phyloP scores from a whole-genome alignment of 306 rosid species.

The Heteromeles arbutifolia region DNA sequence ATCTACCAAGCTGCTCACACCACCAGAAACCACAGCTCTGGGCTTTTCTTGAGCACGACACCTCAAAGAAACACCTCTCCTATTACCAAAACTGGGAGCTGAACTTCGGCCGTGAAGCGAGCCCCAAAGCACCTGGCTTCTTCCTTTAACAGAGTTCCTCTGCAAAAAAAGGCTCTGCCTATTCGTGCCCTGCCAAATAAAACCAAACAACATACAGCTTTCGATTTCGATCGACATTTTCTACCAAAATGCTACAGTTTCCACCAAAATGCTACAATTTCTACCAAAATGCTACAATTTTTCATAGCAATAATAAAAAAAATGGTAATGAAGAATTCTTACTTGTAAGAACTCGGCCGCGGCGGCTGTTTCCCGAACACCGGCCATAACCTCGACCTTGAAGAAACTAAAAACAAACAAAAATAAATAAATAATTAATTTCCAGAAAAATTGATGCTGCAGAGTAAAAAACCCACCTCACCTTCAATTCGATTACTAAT shows the following conservation, averaged over 20 bases:
- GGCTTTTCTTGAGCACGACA: constrained; percentile 46
- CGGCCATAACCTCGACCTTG: constrained; percentile 30
- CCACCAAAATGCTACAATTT: background rate
- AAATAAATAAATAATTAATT: background rate
- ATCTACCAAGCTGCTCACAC: constrained; percentile 34
- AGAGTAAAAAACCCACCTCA: background rate
- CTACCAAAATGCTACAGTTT: no score
- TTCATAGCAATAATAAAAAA: background rate
- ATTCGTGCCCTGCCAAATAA: constrained; percentile 42
- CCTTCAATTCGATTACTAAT: background rate
- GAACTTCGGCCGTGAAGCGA: constrained; percentile 2
- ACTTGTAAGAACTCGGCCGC: constrained; percentile 56
- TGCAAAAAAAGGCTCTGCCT: constrained; percentile 34
- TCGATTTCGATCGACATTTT: background rate
- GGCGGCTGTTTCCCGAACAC: constrained; percentile 34
- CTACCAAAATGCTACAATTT: background rate
- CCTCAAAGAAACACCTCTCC: constrained; percentile 31
- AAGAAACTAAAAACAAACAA: background rate
- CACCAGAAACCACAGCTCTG: constrained; percentile 43
- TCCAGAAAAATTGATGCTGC: background rate
- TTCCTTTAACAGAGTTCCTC: constrained; percentile 28
- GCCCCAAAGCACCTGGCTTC: constrained; percentile 48
- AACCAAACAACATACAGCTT: background rate
- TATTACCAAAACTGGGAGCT: constrained; percentile 5
- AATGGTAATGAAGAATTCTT: background rate